Percentiles rank a stretch among this genome's conserved stretches.
Evolutionary conservation across 169 alveolate species (phyloP).

Genomic region (Perkinsus chesapeaki): DNA sequence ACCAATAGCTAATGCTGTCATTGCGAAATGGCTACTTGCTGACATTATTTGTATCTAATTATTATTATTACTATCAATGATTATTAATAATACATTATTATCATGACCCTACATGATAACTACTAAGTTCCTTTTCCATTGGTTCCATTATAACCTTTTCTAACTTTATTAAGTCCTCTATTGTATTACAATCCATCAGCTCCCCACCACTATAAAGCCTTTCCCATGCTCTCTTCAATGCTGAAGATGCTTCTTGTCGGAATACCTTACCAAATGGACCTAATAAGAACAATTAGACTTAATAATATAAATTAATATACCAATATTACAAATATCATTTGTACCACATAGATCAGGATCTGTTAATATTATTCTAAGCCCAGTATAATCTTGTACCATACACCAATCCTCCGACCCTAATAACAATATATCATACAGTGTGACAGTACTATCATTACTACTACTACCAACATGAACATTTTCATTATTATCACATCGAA

Average conservation of each 20-base stretch:
- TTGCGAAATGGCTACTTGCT: neutral
- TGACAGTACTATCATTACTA: neutral
- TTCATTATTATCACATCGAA: neutral
- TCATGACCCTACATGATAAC: neutral
- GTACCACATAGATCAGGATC: neutral
- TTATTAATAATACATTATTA: neutral
- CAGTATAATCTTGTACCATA: neutral
- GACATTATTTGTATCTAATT: neutral
- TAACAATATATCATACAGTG: neutral
- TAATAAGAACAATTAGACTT: too few species aligned
- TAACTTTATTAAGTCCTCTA: neutral
- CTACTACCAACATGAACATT: neutral
- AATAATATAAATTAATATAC: too few species aligned
- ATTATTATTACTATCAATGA: neutral
- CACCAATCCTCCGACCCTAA: neutral
- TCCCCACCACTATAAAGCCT: neutral
- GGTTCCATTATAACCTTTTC: neutral
- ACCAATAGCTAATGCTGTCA: neutral
- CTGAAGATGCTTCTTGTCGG: neutral
- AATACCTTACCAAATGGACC: neutral
- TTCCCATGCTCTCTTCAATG: neutral
- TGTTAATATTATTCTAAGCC: neutral
- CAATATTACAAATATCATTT: neutral
- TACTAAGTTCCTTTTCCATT: neutral
- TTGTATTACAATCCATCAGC: neutral